Percentiles rank a stretch among this genome's conserved stretches.
phyloP scores from a whole-genome alignment of 2,329 filamentous ascomycete species.

The Cercospora citrullina region DNA sequence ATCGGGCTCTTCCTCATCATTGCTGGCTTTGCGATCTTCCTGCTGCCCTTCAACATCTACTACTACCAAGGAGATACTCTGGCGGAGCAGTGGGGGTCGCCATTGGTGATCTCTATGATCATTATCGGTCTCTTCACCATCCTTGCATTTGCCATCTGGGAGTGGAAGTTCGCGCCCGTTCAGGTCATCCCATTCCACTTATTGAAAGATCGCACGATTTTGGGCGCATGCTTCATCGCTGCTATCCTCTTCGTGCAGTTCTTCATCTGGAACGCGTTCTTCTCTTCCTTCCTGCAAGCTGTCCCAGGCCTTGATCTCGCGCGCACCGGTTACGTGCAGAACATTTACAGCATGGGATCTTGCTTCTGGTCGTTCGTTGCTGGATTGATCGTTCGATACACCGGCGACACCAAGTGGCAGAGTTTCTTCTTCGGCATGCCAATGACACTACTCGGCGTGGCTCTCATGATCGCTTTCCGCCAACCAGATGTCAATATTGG shows the following conservation, averaged over 20 bases:
- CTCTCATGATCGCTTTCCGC: constrained; percentile 37
- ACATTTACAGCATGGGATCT: constrained; percentile 40
- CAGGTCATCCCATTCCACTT: constrained; percentile 59
- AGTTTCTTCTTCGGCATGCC: constrained; percentile 37
- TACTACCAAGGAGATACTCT: constrained; percentile 33
- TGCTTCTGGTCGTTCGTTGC: constrained; percentile 47
- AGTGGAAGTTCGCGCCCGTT: constrained; percentile 57
- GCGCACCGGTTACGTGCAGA: constrained; percentile 28
- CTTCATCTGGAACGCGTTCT: constrained; percentile 44
- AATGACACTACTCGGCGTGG: constrained; percentile 31
- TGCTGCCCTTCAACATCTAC: constrained; percentile 66
- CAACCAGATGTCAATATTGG: constrained; percentile 44
- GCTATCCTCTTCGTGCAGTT: constrained; percentile 49
- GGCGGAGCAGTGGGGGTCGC: constrained; percentile 39
- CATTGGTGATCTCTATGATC: constrained; percentile 42
- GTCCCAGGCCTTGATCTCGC: constrained; percentile 45
- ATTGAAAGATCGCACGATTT: constrained; percentile 52
- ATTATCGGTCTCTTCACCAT: constrained; percentile 34
- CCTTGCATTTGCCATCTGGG: constrained; percentile 55
- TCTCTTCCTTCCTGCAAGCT: constrained; percentile 50
- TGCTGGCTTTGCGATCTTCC: constrained; percentile 61
- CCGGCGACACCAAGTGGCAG: constrained; percentile 53
- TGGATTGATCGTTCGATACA: constrained; percentile 48
- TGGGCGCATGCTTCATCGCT: constrained; percentile 47
- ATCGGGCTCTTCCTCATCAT: constrained; percentile 33